Base-by-base conservation (phyloP, 2,329 filamentous ascomycete species). In the Hypoxylon sp. region DNA sequence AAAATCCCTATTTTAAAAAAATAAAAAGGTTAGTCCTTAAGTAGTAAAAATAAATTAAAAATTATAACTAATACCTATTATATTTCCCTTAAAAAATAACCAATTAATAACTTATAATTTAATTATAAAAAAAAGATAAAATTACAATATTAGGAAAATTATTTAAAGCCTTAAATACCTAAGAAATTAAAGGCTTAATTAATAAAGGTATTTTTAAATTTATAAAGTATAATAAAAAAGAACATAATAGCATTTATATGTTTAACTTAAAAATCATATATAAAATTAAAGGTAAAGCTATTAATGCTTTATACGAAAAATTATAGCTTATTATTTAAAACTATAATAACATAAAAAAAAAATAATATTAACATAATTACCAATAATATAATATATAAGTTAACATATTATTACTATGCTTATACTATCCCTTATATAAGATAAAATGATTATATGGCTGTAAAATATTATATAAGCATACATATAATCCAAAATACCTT, bases 361-460 rank as follows among this genome's bases (percentile, higher is more conserved):
- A 24, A 26, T 54, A 26, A 54, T 26, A 14, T 54, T 54, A 54
- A 24, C 5, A 39, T 39, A 24, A 54, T 22, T 39, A 24, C 22
- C 13, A 54, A 54, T 22, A 53, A 37, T 22, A 39, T 53, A 24
- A 35, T 24, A 19, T 39, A 53, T 39, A 53, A 53, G 39, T 54
- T 54, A 54, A 54, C 13, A 39, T 14, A 39, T 35, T 42, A 39
- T 39, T 37, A 37, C 22, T 53, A 53, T 3, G 24, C 14, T 54
- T 54, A 26, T 13, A 6, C 13, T 19, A 4, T 13, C 39, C 39
- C 39, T 53, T 39, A 37, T 37, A 53, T 39, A 37, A 35, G 37
- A 35, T 13, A 24, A 53, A 39, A 53, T 53, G 39, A 13, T n/a
- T 37, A 37, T 22, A 39, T 53, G 39, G 39, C 39, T 53, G 9